Base-by-base conservation (phyloP, 2,329 filamentous ascomycete genomes). In the Alternaria rosae region DNA sequence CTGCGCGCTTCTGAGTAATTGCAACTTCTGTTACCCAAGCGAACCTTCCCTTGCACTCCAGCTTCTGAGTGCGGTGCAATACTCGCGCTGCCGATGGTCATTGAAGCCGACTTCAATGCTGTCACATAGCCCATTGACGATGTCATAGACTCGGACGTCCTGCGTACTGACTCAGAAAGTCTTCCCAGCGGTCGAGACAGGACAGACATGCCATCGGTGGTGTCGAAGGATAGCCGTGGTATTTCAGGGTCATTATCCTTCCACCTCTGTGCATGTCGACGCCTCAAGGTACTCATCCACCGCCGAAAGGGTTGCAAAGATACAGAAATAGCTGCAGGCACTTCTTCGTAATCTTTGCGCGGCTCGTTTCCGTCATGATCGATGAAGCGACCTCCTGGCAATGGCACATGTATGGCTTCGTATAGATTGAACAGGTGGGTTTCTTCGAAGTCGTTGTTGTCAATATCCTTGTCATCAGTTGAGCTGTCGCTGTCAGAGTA, bases 91-190 rank as follows among this genome's bases (percentile, higher is more conserved):
- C 89, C 86, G 61, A 94, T 82, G 62, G 93, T 97, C 62, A 92
- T 85, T 61, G 91, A 94, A 54, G 92, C 91, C 65, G 92, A 95
- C 76, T 91, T 93, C 69, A 96, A 86, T 15, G 88, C 90, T n/a
- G 89, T 88, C 41, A 97, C 88, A 73, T 94, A 93, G 2, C 87
- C 91, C 62, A 92, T 88, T 0, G 93, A 96, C 7, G 91, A 92
- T 1, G 86, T 86, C 12, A 92, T 92, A 3, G 90, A 91, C 8
- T 69, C 78, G 43, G 78, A 82, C 53, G 80, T 79, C 58, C 76
- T 79, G 62, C 83, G 82, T 35, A 60, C 32, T 5, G 70, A 69
- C 43, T 68, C 65, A 6, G 56, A 58, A 8, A 68, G 17, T n/a
- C 59, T 51, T 6, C 54, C 28, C 2, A 62, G 52, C 13, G 65